Evolutionary conservation across 163 green algal species (phyloP), one percentile per base, ranked within the genome.

Genomic region (Coccomyxa subellipsoidea): DNA sequence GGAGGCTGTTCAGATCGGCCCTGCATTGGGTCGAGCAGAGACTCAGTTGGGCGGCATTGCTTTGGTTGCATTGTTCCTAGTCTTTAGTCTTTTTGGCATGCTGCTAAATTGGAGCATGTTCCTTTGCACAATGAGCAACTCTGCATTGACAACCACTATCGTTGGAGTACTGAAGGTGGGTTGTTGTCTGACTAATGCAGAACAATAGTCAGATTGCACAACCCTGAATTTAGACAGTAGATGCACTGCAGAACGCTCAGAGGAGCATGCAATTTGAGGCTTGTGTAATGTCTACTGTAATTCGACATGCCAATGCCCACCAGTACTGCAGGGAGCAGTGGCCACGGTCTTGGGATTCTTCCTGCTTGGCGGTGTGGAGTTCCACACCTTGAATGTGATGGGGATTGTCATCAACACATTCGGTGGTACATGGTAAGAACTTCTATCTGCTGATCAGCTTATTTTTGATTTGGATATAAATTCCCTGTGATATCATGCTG

Each of bases 121-220:
- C 80, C 85, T 95, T 69, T 95, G 92, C 84, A 95, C 92, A 3
- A 85, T 92, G 38, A 66, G 82, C 82, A 95, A 93, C 83, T 90
- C 80, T 29, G 92, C 92, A 0, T 82, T 92, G 31, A 95, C 90
- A 12, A 96, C 92, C 47, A 96, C 92, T 54, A 93, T 96, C 40
- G 92, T 96, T 27, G 92, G 92, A 21, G 89, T 92, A 32, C 87
- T 95, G 34, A 93, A 82, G 79, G 79, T 82, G 18, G n/a, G 35
- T 34, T 36, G 66, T 12, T 73, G 47, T 36, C 66, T 36, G 10
- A 36, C 7, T 34, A 36, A 66, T 66, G 47, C 47, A 66, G n/a
- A n/a, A n/a, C n/a, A n/a, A n/a, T n/a, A n/a, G n/a, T n/a, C n/a
- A n/a, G n/a, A n/a, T n/a, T n/a, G n/a, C n/a, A n/a, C n/a, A n/a